Conservation (phyloP, 352 stramenopile species). For the Hyaloperonospora arabidopsidis region DNA sequence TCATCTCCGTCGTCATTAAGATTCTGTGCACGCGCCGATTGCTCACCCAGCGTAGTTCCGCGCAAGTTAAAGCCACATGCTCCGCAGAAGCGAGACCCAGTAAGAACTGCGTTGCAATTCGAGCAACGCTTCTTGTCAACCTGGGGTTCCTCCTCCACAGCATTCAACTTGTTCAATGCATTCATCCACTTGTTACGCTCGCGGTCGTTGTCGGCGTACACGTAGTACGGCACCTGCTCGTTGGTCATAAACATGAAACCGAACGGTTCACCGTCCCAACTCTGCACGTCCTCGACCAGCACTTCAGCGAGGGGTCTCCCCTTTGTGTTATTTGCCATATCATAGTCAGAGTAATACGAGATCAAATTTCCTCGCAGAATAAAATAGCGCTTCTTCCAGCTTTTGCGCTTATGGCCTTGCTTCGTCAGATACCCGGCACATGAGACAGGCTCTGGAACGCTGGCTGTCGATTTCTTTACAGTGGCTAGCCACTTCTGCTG, state of each 20-base stretch:
- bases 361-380: slow-evolving; percentile 70
- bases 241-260: slow-evolving; percentile 88
- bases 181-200: slow-evolving; percentile 87
- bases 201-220: slow-evolving; percentile 84
- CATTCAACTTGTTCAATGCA: slow-evolving; percentile 68
- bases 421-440: slow-evolving; percentile 85
- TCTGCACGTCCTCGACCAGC: slow-evolving; percentile 74
- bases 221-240: slow-evolving; percentile 86
- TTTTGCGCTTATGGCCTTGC: slow-evolving; percentile 87
- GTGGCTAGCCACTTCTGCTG: slow-evolving; percentile 81
- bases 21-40: slow-evolving; percentile 23
- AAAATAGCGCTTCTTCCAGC: slow-evolving; percentile 88
- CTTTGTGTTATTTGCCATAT: slow-evolving; percentile 75
- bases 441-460: slow-evolving; percentile 61
- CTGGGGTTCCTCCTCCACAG: slow-evolving; percentile 59
- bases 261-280: slow-evolving; percentile 80
- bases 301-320: slow-evolving; percentile 77
- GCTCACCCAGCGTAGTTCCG: slow-evolving; percentile 59
- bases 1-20: slow-evolving; percentile 23
- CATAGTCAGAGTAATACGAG: slow-evolving; percentile 82
- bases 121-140: slow-evolving; percentile 77
- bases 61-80: slow-evolving; percentile 83
- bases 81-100: slow-evolving; percentile 80
- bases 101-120: slow-evolving; percentile 80
- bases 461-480: slow-evolving; percentile 60